Percentiles rank a stretch among this genome's conserved stretches.
Conservation (phyloP, 2,329 filamentous ascomycete genomes). For the Xylariaceae sp. region DNA sequence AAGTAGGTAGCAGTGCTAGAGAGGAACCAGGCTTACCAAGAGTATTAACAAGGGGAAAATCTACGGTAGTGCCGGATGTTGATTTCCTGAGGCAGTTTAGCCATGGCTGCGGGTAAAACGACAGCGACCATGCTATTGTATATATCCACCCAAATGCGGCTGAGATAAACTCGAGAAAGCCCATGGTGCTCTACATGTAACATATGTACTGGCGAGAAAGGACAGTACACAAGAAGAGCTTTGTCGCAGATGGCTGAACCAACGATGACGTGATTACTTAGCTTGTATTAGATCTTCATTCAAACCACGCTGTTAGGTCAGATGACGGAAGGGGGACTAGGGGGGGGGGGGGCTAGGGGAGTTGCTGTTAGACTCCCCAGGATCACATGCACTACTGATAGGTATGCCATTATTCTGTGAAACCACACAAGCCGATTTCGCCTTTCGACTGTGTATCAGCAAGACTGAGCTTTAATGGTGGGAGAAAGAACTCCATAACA, state of each 20-base stretch:
- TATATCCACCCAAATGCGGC: constrained; percentile 76
- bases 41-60: constrained; percentile 79
- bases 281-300: background rate
- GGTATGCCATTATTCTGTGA: background rate
- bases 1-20: background rate
- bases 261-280: background rate
- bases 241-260: background rate
- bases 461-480: background rate
- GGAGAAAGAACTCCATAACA: background rate
- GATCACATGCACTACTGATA: background rate
- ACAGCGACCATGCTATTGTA: constrained; percentile 77
- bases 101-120: constrained; percentile 90
- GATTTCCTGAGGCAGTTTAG: constrained; percentile 77
- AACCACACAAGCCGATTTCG: background rate
- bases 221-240: background rate
- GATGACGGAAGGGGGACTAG: no score
- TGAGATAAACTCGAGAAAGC: constrained; percentile 53
- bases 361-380: background rate
- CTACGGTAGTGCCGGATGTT: constrained; percentile 82
- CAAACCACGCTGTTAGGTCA: background rate
- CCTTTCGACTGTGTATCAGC: background rate
- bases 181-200: constrained; percentile 34
- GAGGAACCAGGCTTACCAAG: constrained; percentile 47
- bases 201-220: background rate
- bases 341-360: background rate